These are phyloP conservation scores for Lojkania enalia DNA, from an alignment of 2,329 filamentous ascomycete species.

Conservation along the genomic window DNA sequence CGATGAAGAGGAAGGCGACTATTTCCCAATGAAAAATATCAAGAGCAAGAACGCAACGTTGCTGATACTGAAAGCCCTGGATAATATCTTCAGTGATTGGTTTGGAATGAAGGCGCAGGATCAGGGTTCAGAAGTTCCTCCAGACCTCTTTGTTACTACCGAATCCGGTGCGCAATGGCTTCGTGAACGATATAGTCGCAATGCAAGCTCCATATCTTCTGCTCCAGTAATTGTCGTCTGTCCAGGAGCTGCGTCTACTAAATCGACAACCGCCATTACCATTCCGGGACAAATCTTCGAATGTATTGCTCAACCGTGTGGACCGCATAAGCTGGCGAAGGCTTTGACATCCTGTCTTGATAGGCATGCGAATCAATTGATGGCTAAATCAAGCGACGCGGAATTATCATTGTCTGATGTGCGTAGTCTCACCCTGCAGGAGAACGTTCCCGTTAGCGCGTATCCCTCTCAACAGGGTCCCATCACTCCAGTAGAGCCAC, in stretches of 20 bases:
- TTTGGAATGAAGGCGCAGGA: slow-evolving; percentile 37
- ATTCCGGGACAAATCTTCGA: slow-evolving; percentile 40
- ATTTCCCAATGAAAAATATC: slow-evolving; percentile 31
- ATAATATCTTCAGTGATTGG: slow-evolving; percentile 40
- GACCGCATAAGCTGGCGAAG: slow-evolving; percentile 45
- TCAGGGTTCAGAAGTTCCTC: slow-evolving; percentile 13
- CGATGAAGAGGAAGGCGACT: slow-evolving; percentile 33
- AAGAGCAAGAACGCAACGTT: slow-evolving; percentile 38
- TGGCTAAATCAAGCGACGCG: slow-evolving; percentile 13
- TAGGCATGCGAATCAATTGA: slow-evolving; percentile 28
- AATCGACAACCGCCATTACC: slow-evolving; percentile 40
- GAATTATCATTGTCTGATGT: slow-evolving; percentile 22
- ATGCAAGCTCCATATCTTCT: slow-evolving; percentile 18
- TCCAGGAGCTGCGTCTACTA: slow-evolving; percentile 39
- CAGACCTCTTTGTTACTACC: slow-evolving; percentile 38
- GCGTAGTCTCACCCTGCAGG: slow-evolving; percentile 31
- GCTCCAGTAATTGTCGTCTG: slow-evolving; percentile 41
- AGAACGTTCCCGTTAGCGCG: no score
- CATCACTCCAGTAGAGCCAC: slow-evolving; percentile 11
- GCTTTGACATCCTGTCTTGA: slow-evolving; percentile 40
- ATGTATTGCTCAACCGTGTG: slow-evolving; percentile 42
- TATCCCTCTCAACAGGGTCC: slow-evolving; percentile 17
- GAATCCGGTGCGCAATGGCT: slow-evolving; percentile 35
- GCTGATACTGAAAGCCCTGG: slow-evolving; percentile 36
- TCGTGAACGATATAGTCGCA: slow-evolving; percentile 29